Conservation (phyloP, 306 rosid genomes). For the Sphenostylis stenocarpa region DNA sequence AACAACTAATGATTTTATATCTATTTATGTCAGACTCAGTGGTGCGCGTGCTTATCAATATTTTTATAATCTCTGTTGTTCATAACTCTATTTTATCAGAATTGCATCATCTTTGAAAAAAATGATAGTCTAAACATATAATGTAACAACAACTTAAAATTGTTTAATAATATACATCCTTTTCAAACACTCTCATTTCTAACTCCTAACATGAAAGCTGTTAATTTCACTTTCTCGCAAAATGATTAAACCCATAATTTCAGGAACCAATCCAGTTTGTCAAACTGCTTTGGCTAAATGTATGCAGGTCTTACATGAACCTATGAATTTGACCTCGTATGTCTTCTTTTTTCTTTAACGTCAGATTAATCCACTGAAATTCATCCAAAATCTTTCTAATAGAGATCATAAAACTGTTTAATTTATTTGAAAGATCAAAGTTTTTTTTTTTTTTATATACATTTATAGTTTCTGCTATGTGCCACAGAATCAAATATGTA, state of each 20-base stretch:
- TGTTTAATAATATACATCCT: conserved; percentile 14
- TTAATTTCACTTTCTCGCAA: conserved; percentile 35
- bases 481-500: too few relatives aligned
- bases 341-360: background rate
- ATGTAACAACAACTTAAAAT: background rate
- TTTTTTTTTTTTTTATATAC: too few relatives aligned
- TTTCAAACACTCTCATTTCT: conserved; percentile 32
- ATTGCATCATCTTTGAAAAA: conserved; percentile 29
- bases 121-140: conserved; percentile 25
- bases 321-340: background rate
- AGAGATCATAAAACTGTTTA: too few relatives aligned
- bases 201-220: conserved; percentile 29
- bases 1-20: background rate
- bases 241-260: conserved; percentile 31
- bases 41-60: conserved; percentile 43
- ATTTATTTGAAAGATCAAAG: too few relatives aligned
- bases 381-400: background rate
- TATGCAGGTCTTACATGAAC: conserved; percentile 10
- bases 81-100: background rate
- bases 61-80: conserved; percentile 22
- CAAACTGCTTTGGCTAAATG: conserved; percentile 5
- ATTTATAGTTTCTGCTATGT: too few relatives aligned
- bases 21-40: conserved; percentile 35
- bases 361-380: conserved; percentile 20
- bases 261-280: conserved; percentile 34